Base-by-base conservation (phyloP, 2,329 filamentous ascomycete species). In the Claviceps sp. region DNA sequence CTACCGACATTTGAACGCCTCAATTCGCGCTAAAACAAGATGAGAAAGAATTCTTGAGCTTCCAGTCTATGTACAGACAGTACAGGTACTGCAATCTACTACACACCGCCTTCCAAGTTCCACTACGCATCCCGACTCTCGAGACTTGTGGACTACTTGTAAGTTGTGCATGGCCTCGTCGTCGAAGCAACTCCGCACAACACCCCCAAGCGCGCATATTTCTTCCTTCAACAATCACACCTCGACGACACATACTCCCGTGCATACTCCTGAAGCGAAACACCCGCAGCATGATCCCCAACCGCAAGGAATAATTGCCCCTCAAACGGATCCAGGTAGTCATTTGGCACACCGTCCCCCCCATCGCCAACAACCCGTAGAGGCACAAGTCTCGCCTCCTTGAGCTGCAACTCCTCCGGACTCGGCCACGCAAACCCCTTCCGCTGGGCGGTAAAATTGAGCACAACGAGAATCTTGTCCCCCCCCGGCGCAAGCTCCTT, bases 361-460 rank as follows among this genome's bases (percentile, higher is more conserved):
- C 59, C 0, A 62, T 68, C 0, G 65, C 65, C 56, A 62, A 54
- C 3, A 66, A 34, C 30, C 8, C 10, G 30, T 34, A 34, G 42
- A 1, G 59, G 58, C 42, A 61, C 60, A 8, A 66, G 37, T 30
- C 58, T 61, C 1, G 51, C 47, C 8, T 51, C 53, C 0, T 26
- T 6, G 2, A 63, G 13, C 0, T 58, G 58, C 1, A 66, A 48
- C 24, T 66, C 64, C 13, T 61, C 51, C 0, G 55, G 46, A 0
- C 50, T 53, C 0, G 63, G 61, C 3, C 54, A 8, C 4, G 38
- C 39, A 54, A 62, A 63, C 1, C 42, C 37, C 55, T 70, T 67
- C 5, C 61, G 52, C 14, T 62, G 54, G 1, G 56, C 40, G 1
- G 59, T 59, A 53, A 68, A 69, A 56, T 69, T 69, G 30, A 68